Evolutionary conservation across 306 rosid species (phyloP).

Genomic region (Medicago lupulina): DNA sequence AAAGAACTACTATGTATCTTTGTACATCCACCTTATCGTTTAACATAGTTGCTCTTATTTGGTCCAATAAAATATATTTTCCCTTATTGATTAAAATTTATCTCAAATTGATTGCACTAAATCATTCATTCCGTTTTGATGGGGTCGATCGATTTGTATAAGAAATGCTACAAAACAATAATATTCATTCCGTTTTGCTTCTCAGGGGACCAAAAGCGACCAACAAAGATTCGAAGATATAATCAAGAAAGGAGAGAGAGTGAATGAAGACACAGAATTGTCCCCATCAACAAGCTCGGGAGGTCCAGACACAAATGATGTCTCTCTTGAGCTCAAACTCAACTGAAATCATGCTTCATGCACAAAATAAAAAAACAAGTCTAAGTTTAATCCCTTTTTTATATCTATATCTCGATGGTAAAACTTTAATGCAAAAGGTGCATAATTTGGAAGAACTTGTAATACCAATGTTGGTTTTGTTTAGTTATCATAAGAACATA

Average conservation of each 20-base stretch:
- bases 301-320: too few species aligned
- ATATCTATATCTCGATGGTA: conserved; percentile 20
- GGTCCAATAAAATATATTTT: too few species aligned
- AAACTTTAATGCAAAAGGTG: conserved; percentile 12
- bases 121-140: too few species aligned
- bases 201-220: not conserved
- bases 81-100: too few species aligned
- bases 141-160: too few species aligned
- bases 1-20: too few species aligned
- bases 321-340: not conserved
- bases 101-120: too few species aligned
- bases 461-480: not conserved
- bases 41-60: too few species aligned
- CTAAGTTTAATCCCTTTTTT: not conserved
- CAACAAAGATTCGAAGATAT: not conserved
- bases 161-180: not conserved
- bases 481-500: not conserved
- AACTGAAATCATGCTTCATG: not conserved
- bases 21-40: too few species aligned
- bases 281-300: not conserved
- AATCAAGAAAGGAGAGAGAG: not conserved
- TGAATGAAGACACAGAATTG: not conserved
- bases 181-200: not conserved
- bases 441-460: conserved; percentile 8
- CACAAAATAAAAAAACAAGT: too few species aligned